Evolutionary conservation across 1,139 yeast species (phyloP).

Genomic region (Geotrichum aggregatum): DNA sequence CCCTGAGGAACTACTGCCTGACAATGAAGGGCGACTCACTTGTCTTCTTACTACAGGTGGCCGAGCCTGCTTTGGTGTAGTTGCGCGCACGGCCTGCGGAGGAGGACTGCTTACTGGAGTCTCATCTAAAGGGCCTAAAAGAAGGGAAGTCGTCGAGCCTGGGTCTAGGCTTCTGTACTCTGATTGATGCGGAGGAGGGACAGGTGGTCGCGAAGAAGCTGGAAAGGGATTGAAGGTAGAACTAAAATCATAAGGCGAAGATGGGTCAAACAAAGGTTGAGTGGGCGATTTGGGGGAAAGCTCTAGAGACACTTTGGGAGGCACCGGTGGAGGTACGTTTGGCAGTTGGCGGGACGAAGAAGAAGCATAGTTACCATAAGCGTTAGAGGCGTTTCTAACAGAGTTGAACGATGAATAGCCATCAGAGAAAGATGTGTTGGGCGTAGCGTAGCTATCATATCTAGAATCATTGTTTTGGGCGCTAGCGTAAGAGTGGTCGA

Average conservation of each 20-base stretch:
- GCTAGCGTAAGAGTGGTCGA: background rate
- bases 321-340: slow-evolving; percentile 18
- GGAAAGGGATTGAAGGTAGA: slow-evolving; percentile 1
- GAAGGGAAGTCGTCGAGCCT: slow-evolving; percentile 2
- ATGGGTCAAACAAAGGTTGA: slow-evolving; percentile 9
- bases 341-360: slow-evolving; percentile 2
- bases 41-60: slow-evolving; percentile 14
- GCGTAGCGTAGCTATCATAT: slow-evolving; percentile 1
- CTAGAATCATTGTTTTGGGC: too few relatives aligned
- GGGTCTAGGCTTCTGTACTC: slow-evolving; percentile 11
- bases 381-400: background rate
- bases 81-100: too few relatives aligned
- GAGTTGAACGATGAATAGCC: background rate
- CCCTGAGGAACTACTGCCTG: background rate
- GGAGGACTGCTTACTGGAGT: background rate
- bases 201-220: background rate
- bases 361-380: slow-evolving; percentile 5
- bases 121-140: background rate
- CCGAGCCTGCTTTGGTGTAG: slow-evolving; percentile 2
- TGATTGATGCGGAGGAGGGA: slow-evolving; percentile 11
- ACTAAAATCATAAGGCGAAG: background rate
- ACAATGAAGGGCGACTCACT: slow-evolving; percentile 13
- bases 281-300: too few relatives aligned
- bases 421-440: background rate
- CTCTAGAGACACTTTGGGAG: slow-evolving; percentile 8